Base-by-base conservation (phyloP, 164 flowering plant genomes). In the Sedum album region DNA sequence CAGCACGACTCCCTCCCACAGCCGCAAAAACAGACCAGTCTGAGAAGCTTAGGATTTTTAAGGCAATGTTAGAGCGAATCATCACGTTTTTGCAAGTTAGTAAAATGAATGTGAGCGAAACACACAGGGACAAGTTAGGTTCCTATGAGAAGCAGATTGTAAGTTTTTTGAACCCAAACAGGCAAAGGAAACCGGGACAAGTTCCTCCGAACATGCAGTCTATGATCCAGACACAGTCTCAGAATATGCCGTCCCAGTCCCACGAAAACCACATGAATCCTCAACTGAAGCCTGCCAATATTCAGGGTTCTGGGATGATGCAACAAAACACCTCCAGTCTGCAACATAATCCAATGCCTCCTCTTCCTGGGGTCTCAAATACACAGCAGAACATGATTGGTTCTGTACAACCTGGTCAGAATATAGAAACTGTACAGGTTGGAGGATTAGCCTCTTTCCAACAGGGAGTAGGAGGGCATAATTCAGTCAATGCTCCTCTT, bases 1-100 rank as follows among this genome's bases (percentile, higher is more conserved):
- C 88, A 95, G 96, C 82, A 82, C 61, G 97, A 95, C 28, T 72
- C 87, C 69, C 79, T 82, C 74, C 75, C 83, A 26, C 93, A 88
- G 69, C 86, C 68, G 18, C 79, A 71, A 85, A 81, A 70, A 71
- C 80, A 26, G 91, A 87, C 2, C 90, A 84, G 71, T 62, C 84
- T 61, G 90, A 90, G 0, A 89, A 78, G 74, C 76, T 94, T 65
- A 84, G 68, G 73, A 10, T 46, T 2, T 82, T 79, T 57, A 90
- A 82, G 78, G 31, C 31, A 5, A 77, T 85, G 85, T 68, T 92
- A 80, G 97, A 92, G 74, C 84, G 83, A 14, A 66, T 81, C 30
- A 66, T 92, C 28, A 0, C 70, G 1, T 82, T 86, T 72, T 73
- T 95, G 71, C 83, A 79, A 49, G 53, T 82, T 66, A 26, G 85